Evolutionary conservation across 1,139 yeast species (phyloP), one percentile per base, ranked within the genome.

Genomic region (Entelexis paramagnoliae): DNA sequence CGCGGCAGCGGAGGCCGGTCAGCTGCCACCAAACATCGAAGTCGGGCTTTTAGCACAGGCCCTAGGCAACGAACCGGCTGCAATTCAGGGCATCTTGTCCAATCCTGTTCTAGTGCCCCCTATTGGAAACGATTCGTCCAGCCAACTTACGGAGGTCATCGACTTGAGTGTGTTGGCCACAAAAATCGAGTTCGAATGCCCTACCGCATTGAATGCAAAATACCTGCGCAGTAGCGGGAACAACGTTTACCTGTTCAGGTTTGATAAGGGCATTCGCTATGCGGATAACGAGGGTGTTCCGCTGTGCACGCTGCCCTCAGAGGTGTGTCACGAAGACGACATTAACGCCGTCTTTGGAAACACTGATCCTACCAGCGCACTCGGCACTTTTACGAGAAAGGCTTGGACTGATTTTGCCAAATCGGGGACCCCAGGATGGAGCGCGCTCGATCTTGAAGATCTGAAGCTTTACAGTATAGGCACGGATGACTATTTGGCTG

Each of bases 241-340:
- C 11, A 16, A 13, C n/a, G 36, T 32, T 4, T 42, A 30, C 10
- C 20, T 42, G 19, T 42, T 42, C 29, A 11, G 46, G 14, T 42
- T 42, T 20, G 46, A 42, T n/a, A 5, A 32, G 11, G 46, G 46
- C 3, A 14, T 42, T 13, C 46, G 46, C 20, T 42, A 30, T 14
- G 14, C 29, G 2, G 36, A 29, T 4, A 42, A 42, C 9, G 29
- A 3, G 8, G 36, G 36, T 7, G 2, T 13, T 3, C 46, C 36
- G 6, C 36, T 42, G 4, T 42, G 46, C 20, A 13, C 28, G 3
- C 7, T 5, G 20, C 38, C 46, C 1, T 10, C 35, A 6, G 46
- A 42, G 14, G 36, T 42, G 35, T 42, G 46, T 20, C 46, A 42
- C 36, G 46, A 42, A 20, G 46, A 42, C 29, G 46, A 42, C 46